Conservation (phyloP, 768 basidiomycete genomes). For the Leccinum truebloodii region DNA sequence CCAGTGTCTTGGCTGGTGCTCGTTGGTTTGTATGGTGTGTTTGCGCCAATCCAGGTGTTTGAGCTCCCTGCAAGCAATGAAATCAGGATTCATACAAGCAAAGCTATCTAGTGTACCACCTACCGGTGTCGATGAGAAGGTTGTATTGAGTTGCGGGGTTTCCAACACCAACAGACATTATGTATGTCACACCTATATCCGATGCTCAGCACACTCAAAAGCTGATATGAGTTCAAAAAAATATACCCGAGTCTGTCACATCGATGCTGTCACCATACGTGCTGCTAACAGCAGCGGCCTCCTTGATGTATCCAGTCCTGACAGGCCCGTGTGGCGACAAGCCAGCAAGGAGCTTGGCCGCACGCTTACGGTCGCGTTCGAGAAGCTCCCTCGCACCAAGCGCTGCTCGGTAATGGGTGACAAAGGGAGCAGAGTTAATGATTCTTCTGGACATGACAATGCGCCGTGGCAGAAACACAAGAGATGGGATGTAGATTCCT, state of each 20-base stretch:
- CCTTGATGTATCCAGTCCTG: slow-evolving; percentile 24
- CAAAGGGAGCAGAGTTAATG: slow-evolving; percentile 45
- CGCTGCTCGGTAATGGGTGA: slow-evolving; percentile 40
- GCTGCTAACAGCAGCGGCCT: slow-evolving; percentile 12
- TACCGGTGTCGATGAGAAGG: slow-evolving; percentile 61
- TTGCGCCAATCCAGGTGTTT: slow-evolving; percentile 61
- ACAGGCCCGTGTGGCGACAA: slow-evolving; percentile 55
- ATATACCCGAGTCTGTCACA: slow-evolving; percentile 53
- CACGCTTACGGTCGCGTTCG: slow-evolving; percentile 53
- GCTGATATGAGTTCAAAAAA: background rate
- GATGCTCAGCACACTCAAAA: slow-evolving; percentile 1
- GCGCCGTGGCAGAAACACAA: background rate
- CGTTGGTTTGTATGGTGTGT: slow-evolving; percentile 45
- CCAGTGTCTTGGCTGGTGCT: slow-evolving; percentile 45
- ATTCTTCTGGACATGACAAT: slow-evolving; percentile 38
- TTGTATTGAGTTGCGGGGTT: slow-evolving; percentile 48
- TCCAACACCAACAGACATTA: slow-evolving; percentile 52
- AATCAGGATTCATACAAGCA: background rate
- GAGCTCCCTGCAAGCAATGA: slow-evolving; percentile 37
- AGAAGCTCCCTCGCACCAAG: slow-evolving; percentile 50
- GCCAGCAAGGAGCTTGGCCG: slow-evolving; percentile 55
- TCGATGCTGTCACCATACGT: slow-evolving; percentile 41
- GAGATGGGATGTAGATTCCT: background rate
- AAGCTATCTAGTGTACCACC: slow-evolving; percentile 5
- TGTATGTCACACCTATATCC: slow-evolving; percentile 51